Base-by-base conservation (phyloP, 805 yeast genomes). In the Schwanniomyces vanrijiae region DNA sequence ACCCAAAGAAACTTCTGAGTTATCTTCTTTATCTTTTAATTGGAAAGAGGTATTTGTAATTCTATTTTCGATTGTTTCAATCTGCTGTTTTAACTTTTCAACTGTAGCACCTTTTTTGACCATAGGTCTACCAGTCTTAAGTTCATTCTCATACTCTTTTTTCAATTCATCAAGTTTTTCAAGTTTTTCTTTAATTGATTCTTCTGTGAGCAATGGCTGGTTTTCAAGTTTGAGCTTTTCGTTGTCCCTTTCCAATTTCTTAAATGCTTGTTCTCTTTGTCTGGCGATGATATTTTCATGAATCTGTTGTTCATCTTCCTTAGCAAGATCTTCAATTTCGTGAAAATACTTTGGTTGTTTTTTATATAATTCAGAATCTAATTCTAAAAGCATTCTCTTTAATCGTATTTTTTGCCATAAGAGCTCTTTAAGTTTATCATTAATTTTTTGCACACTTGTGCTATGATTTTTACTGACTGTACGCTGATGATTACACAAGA, bases 401-500 rank as follows among this genome's bases (percentile, higher is more conserved):
- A 76, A 64, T 51, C 96, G 76, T 45, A 85, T 81, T 64, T 84
- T 88, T 57, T 86, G 89, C 96, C 97, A 91, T 45, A 81, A 67
- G 69, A 90, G 74, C 68, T 91, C 97, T 58, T 83, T 80, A 47
- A 92, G 80, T 56, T 78, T 83, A 45, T 86, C 95, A 54, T 73
- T 80, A 39, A 90, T 90, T 62, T 86, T 89, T 54, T 82, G 88
- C 50, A 92, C 89, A 5, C 90, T 76, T 20, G 81, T 80, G 40
- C 87, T 95, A 61, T 92, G 97, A 4, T 82, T 81, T 62, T 91
- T 92, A 42, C 90, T 80, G 8, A 91, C 90, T 16, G 96, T 82
- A 67, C 97, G 84, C 76, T 91, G 98, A 78, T 91, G 98, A 76
- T 91, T 91, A 86, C 98, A 91, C 58, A 91, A 73, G 50, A 91